Base-by-base conservation (phyloP, 2,329 filamentous ascomycete genomes). In the Aspergillus phoenicis region DNA sequence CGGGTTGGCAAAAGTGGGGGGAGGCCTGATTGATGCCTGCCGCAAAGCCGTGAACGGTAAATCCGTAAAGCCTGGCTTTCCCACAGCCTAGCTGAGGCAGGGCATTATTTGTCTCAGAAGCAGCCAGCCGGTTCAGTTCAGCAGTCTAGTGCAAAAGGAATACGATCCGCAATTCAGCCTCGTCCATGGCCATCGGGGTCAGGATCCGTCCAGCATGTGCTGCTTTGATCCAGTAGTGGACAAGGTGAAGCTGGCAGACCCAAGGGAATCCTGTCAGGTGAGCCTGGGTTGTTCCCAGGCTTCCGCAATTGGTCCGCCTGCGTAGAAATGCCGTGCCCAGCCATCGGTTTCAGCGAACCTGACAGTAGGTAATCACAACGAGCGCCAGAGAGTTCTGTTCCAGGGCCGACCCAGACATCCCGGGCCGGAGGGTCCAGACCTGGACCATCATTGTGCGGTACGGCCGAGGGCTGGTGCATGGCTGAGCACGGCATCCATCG, bases 201-300 rank as follows among this genome's bases (percentile, higher is more conserved):
- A 26, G 45, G 45, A 13, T 26, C 45, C 26, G 45, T 49, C 45
- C 45, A 28, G 15, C 45, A 49, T n/a, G 11, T 15, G 26, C 26
- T 30, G 47, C 47, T 49, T n/a, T n/a, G 15, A 49, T 49, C 47
- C 47, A 17, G 5, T 15, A n/a, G n/a, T 30, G 47, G 47, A 28
- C 13, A 17, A n/a, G 39, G 10, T n/a, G 45, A 49, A 24, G 41
- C 33, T 11, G 33, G 13, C 47, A 51, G 47, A 51, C n/a, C 26
- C 45, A 49, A 30, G 47, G 41, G 41, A 45, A 51, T 51, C 47
- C n/a, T 51, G 47, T 51, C 47, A 51, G 47, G n/a, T 51, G 47
- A 51, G 47, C 24, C 5, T 51, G 24, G 22, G 45, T 51, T 30
- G 8, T 7, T 30, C 26, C 45, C n/a, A 11, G 41, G 17, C 47